These are phyloP conservation scores for Cytospora piceicola DNA, from an alignment of 2,329 filamentous ascomycete species.

Conservation along the genomic window DNA sequence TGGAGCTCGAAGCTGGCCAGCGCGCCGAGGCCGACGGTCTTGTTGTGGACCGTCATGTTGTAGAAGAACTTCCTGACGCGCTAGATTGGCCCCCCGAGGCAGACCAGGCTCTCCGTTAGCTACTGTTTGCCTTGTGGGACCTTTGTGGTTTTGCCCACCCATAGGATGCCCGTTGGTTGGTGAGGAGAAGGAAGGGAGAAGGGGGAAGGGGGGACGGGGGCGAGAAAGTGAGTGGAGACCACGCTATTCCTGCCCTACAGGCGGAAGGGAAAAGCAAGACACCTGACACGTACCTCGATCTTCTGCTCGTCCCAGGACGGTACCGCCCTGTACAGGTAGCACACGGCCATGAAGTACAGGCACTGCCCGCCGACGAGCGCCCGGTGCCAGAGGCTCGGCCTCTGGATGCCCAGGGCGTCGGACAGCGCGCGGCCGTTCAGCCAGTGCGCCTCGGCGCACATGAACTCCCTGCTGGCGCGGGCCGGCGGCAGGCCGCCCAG, in stretches of 20 bases:
- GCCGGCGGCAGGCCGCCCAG: conserved; percentile 69
- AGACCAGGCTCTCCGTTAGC: not conserved
- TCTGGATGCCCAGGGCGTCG: conserved; percentile 61
- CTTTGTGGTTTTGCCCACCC: not conserved
- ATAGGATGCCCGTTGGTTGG: not conserved
- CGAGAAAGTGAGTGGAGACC: too few species aligned
- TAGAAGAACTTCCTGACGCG: conserved; percentile 43
- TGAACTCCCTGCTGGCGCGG: conserved; percentile 67
- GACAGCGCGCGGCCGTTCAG: conserved; percentile 69
- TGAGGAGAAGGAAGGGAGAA: not conserved
- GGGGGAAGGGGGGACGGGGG: not conserved
- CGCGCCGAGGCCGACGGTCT: conserved; percentile 58
- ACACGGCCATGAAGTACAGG: conserved; percentile 62
- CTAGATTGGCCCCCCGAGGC: conserved; percentile 29
- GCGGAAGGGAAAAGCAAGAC: not conserved
- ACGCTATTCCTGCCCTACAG: not conserved
- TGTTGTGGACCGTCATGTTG: conserved; percentile 64
- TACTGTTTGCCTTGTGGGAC: not conserved
- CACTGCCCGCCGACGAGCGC: conserved; percentile 67
- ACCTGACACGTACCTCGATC: conserved; percentile 42
- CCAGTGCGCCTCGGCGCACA: conserved; percentile 70
- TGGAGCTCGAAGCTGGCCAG: conserved; percentile 71
- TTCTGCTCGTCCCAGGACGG: conserved; percentile 49
- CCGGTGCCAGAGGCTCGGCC: conserved; percentile 61
- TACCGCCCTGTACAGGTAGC: conserved; percentile 50